Evolutionary conservation across 2,329 filamentous ascomycete genomes (phyloP), one percentile per base, ranked within the genome.

Genomic region (Fusarium circinatum): DNA sequence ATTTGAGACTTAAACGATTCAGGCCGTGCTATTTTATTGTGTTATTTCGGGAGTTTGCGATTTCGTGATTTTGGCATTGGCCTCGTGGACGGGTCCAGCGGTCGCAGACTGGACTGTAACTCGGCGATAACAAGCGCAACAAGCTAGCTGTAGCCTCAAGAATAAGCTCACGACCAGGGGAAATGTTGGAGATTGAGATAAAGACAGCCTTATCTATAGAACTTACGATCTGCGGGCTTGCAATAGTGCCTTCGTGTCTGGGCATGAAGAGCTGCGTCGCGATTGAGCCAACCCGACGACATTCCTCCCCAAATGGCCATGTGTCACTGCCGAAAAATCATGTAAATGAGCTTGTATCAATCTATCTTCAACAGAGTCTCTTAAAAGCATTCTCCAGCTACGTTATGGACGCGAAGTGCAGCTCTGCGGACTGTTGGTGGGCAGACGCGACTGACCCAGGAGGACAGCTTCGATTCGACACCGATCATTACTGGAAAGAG

Each of bases 141-240:
- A 24, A 51, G 30, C 8, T 14, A 24, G 5, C 0, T 24, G 1
- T 5, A 3, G 11, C 10, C 30, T 11, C 8, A 0, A 24, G 34
- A 34, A 51, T 0, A 7, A 3, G 6, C 3, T 24, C 30, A 2
- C 24, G 8, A 6, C 12, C 30, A 20, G 6, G 22, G 1, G 3
- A 1, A 0, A 8, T 3, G 5, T 8, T 12, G 5, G 0, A 17
- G 6, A 15, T 15, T 26, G 13, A 22, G 0, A 6, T 18, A 2
- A 6, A 4, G 17, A 3, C 26, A 14, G 14, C 10, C 4, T 2
- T 3, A 0, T 2, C 0, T 26, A 6, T 24, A 14, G 20, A 26
- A 2, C 11, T 24, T 4, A 3, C 15, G 30, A 32, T 32, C 15
- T 24, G 12, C 6, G 5, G 17, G 20, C 6, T 14, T 56, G 22